phyloP scores from a whole-genome alignment of 768 basidiomycete species.

The Albatrellus ellisii region DNA sequence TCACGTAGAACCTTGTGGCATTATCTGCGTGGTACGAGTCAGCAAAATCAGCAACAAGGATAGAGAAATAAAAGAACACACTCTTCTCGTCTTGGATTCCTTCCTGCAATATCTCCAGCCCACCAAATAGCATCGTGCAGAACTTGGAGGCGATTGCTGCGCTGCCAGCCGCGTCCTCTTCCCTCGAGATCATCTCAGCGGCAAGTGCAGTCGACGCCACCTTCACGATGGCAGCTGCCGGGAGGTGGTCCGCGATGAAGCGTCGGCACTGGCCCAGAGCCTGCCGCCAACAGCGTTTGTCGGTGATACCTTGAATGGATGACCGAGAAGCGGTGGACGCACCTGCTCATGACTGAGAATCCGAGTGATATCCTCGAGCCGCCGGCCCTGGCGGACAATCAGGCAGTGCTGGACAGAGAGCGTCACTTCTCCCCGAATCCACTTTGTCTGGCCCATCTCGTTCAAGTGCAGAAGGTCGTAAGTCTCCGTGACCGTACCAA shows the following conservation, averaged over 20 bases:
- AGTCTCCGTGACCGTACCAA: slow-evolving; percentile 62
- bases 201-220: slow-evolving; percentile 67
- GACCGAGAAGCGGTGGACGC: slow-evolving; percentile 7
- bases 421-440: slow-evolving; percentile 46
- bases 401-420: slow-evolving; percentile 59
- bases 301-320: not conserved
- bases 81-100: slow-evolving; percentile 53
- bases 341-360: slow-evolving; percentile 80
- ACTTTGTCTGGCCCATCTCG: slow-evolving; percentile 26
- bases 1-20: slow-evolving; percentile 55
- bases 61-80: slow-evolving; percentile 15
- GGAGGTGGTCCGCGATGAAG: slow-evolving; percentile 42
- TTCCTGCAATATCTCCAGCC: slow-evolving; percentile 44
- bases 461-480: slow-evolving; percentile 47
- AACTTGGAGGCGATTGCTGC: slow-evolving; percentile 69
- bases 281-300: slow-evolving; percentile 21
- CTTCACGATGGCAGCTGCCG: slow-evolving; percentile 36
- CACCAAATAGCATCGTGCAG: slow-evolving; percentile 44
- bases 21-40: slow-evolving; percentile 44
- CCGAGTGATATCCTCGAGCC: slow-evolving; percentile 36
- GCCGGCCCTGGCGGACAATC: slow-evolving; percentile 44
- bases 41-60: too few relatives aligned
- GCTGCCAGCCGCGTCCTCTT: slow-evolving; percentile 29
- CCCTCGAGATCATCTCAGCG: slow-evolving; percentile 33
- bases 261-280: slow-evolving; percentile 68